Evolutionary conservation across 768 basidiomycete genomes (phyloP), one percentile per base, ranked within the genome.

Genomic region (Stropharia rugosoannulata): DNA sequence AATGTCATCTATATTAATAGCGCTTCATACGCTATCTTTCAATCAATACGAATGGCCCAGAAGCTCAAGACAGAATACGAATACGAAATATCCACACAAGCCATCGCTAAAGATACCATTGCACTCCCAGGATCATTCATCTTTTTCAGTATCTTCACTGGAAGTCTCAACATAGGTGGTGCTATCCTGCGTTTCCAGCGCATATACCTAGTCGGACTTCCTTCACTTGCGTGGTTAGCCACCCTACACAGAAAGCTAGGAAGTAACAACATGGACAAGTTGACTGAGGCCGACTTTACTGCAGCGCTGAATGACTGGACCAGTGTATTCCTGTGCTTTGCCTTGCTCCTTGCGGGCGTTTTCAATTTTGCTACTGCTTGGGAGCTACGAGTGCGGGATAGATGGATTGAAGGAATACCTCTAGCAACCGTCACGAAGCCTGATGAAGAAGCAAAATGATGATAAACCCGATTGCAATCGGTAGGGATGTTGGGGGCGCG

Each of bases 301-400:
- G 62, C 63, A 9, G 62, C 64, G 36, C 37, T 63, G 49, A 65
- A 62, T 37, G 62, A 65, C 47, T 65, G 64, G 64, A 61, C 56
- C 22, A 65, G 60, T 49, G 52, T 65, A 6, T 59, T 63, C 49
- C 42, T 65, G 52, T 51, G 52, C 3, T 18, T 51, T 8, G 56
- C 59, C 12, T 66, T 66, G 56, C 36, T 66, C 46, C 38, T 59
- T 15, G 55, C 62, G 9, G 62, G 54, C 5, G 53, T 57, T 49
- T 62, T 60, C 57, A 66, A 66, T 37, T 61, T 63, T 32, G 62
- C 64, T 40, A 61, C 64, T 1, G 62, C 60, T 8, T 53, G 60
- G 46, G 54, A 65, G 40, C 16, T 65, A 32, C 27, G 54, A 19
- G 12, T 65, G 51, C 52, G 56, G 16, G 59, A 59, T 43, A 49